phyloP scores from a whole-genome alignment of 495 filamentous ascomycete species.

The Penicillium cosmopolitanum region DNA sequence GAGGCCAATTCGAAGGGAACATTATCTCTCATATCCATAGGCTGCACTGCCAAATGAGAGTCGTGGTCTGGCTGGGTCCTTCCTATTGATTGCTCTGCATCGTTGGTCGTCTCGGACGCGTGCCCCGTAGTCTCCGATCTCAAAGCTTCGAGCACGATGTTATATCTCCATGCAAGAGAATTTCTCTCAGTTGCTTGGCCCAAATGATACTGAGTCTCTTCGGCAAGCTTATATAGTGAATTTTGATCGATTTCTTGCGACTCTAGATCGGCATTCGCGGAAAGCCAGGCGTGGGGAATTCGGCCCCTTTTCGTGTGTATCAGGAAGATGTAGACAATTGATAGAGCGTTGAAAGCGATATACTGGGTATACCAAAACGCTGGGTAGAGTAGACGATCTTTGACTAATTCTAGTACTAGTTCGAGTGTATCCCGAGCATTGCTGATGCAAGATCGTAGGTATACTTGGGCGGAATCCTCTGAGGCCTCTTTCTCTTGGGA shows the following conservation, averaged over 20 bases:
- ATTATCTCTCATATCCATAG: not conserved
- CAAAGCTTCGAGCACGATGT: slow-evolving; percentile 29
- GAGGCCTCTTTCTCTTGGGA: slow-evolving; percentile 11
- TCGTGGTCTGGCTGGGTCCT: not conserved
- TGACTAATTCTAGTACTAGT: slow-evolving; percentile 27
- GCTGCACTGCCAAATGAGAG: not conserved
- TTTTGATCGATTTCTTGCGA: slow-evolving; percentile 15
- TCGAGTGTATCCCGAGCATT: slow-evolving; percentile 28
- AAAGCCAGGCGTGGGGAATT: slow-evolving; percentile 16
- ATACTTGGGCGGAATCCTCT: slow-evolving; percentile 13
- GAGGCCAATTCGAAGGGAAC: not conserved
- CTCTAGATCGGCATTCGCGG: not conserved
- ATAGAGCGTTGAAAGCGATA: slow-evolving; percentile 36
- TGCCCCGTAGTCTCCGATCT: slow-evolving; percentile 23
- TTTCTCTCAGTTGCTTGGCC: slow-evolving; percentile 32
- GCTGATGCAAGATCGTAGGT: slow-evolving; percentile 24
- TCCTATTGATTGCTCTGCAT: not conserved
- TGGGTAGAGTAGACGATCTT: slow-evolving; percentile 29
- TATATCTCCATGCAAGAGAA: slow-evolving; percentile 34
- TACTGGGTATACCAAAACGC: slow-evolving; percentile 38
- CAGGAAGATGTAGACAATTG: slow-evolving; percentile 33
- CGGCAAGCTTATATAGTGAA: slow-evolving; percentile 22
- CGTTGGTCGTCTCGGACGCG: not conserved
- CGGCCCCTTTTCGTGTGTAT: slow-evolving; percentile 28
- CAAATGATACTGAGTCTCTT: slow-evolving; percentile 30